phyloP scores from a whole-genome alignment of 108 stramenopile genomes.

The Fragilaria radians region DNA sequence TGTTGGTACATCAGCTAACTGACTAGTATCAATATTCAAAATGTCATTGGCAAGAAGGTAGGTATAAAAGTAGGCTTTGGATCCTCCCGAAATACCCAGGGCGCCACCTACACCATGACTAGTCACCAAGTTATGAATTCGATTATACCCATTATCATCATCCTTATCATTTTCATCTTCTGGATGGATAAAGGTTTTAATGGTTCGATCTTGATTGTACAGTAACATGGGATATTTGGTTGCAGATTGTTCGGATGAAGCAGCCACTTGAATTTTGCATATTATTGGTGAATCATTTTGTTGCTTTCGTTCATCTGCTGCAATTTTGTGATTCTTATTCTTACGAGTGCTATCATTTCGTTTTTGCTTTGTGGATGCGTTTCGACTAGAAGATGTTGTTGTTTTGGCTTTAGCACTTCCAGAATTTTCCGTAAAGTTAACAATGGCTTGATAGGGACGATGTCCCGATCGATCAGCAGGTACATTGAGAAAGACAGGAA shows the following conservation, averaged over 20 bases:
- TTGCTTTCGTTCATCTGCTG: slow-evolving; percentile 15
- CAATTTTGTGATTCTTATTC: slow-evolving; percentile 14
- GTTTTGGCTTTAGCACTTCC: too few relatives aligned
- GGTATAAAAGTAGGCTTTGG: slow-evolving; percentile 60
- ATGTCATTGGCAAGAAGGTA: too few relatives aligned
- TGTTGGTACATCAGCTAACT: too few relatives aligned
- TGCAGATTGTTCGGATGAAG: slow-evolving; percentile 32
- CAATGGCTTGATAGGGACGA: slow-evolving; percentile 55
- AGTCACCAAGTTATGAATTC: slow-evolving; percentile 32
- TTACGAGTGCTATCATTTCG: slow-evolving; percentile 6
- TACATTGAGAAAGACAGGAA: slow-evolving; percentile 60
- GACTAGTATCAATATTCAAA: too few relatives aligned
- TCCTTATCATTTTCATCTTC: too few relatives aligned
- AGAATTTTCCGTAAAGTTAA: slow-evolving; percentile 51
- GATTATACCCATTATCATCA: slow-evolving; percentile 46
- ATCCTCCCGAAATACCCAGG: slow-evolving; percentile 39
- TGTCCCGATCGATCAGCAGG: slow-evolving; percentile 43
- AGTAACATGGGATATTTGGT: slow-evolving; percentile 45
- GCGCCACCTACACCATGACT: slow-evolving; percentile 34
- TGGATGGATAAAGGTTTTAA: slow-evolving; percentile 67
- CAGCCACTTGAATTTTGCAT: slow-evolving; percentile 63
- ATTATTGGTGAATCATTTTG: slow-evolving; percentile 17
- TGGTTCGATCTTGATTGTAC: slow-evolving; percentile 36
- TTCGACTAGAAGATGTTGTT: too few relatives aligned
- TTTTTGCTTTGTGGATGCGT: too few relatives aligned